Base-by-base conservation (phyloP, 2,329 filamentous ascomycete genomes). In the Fusarium solani-melongenae region DNA sequence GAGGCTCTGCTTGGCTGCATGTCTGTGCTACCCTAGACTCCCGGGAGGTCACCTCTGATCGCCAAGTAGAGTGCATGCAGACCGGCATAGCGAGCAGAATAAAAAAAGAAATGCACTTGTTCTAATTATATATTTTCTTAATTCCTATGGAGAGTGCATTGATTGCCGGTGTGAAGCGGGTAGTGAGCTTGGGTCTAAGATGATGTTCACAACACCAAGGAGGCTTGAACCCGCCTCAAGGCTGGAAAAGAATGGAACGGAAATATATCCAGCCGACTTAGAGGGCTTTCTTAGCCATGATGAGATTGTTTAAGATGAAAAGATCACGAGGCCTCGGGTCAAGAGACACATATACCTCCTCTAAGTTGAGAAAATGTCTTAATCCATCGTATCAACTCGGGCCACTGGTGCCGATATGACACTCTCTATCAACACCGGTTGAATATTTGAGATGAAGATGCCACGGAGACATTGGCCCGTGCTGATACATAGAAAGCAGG, bases 401-500 rank as follows among this genome's bases (percentile, higher is more conserved):
- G 10, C 5, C n/a, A n/a, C 38, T 11, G 38, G 10, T 46, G 22
- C 8, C 14, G 5, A 17, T 6, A 46, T 24, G 7, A 17, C 9
- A 24, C 9, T 15, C 8, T 6, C 4, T 17, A 17, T 27, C 0
- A 17, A 10, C 1, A 6, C 5, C 2, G 7, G 12, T 8, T 7
- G 2, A 15, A 2, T 8, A 15, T 9, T 9, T 44, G 5, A 9
- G 41, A 15, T 9, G 12, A 3, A 15, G 2, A 5, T 15, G 1
- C 1, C 1, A 46, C 22, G 22, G 9, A 24, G 15, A 24, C 2
- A 27, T 6, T 17, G 5, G 22, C 1, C 1, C 8, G 2, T 17
- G 5, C 5, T 15, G 8, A 15, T 17, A 46, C 5, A 46, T 46
- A 27, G 2, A 17, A 4, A 17, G 22, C 22, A 2, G 14, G 41